Percentiles rank a stretch among this genome's conserved stretches.
Conservation (phyloP, 2,329 filamentous ascomycete species). For the Penicillium sp. region DNA sequence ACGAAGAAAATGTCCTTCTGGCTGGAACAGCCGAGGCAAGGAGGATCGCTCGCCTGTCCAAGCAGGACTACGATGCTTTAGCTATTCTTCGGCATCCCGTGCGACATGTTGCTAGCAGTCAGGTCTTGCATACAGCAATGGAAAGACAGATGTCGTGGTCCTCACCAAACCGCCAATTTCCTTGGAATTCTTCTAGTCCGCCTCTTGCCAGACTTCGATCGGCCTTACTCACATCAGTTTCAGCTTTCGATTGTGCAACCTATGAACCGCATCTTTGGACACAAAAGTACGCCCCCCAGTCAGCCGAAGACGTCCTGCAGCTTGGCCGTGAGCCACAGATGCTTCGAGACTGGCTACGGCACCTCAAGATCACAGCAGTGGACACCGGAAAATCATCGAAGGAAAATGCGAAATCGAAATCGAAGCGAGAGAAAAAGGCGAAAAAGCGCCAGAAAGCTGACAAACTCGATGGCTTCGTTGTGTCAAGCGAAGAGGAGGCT, state of each 20-base stretch:
- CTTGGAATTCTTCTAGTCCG: slow-evolving; percentile 49
- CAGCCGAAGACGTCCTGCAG: slow-evolving; percentile 73
- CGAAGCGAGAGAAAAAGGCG: slow-evolving; percentile 32
- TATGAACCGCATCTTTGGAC: slow-evolving; percentile 75
- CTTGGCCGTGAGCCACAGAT: slow-evolving; percentile 66
- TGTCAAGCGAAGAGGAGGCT: slow-evolving; percentile 74
- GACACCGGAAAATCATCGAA: slow-evolving; percentile 55
- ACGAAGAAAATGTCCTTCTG: slow-evolving; percentile 37
- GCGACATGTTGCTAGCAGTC: slow-evolving; percentile 33
- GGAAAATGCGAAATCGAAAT: slow-evolving; percentile 28
- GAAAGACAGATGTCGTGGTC: slow-evolving; percentile 31
- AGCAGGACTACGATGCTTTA: background rate
- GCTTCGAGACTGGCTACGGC: slow-evolving; percentile 77
- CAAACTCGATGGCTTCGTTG: slow-evolving; percentile 76
- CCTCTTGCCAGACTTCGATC: slow-evolving; percentile 61
- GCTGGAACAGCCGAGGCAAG: slow-evolving; percentile 16
- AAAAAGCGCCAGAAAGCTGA: slow-evolving; percentile 66
- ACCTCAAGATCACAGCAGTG: slow-evolving; percentile 73
- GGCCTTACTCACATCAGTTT: slow-evolving; percentile 62
- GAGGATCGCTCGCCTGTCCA: slow-evolving; percentile 1
- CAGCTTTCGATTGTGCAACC: slow-evolving; percentile 74
- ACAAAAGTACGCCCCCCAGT: slow-evolving; percentile 78
- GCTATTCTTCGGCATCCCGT: slow-evolving; percentile 30
- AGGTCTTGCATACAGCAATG: slow-evolving; percentile 30
- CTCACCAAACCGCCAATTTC: slow-evolving; percentile 1